A percentile compares a stretch with the other conserved stretches of the same genome.
phyloP scores from a whole-genome alignment of 306 rosid species.

The Purshia tridentata region DNA sequence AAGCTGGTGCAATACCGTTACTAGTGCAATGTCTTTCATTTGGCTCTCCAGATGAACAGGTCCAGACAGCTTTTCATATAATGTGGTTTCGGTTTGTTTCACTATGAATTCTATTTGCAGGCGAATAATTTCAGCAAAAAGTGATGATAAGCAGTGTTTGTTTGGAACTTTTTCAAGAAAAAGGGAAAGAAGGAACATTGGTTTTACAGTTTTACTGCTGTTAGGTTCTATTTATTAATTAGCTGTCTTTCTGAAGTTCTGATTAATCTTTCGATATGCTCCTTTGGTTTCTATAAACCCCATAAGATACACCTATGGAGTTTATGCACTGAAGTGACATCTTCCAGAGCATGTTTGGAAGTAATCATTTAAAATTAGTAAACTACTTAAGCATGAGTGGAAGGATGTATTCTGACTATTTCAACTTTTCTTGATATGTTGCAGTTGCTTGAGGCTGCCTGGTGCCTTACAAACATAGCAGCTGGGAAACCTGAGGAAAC shows the following conservation, averaged over 20 bases:
- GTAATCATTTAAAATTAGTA: neutral
- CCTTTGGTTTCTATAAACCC: constrained; percentile 15
- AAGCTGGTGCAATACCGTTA: constrained; percentile 75
- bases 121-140: neutral
- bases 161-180: neutral
- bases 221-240: neutral
- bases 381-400: neutral
- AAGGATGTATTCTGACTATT: constrained; percentile 21
- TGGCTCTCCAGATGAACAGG: constrained; percentile 98
- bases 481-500: constrained; percentile 97
- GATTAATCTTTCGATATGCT: constrained; percentile 3
- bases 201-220: constrained; percentile 6
- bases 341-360: constrained; percentile 6
- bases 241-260: neutral
- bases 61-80: constrained; percentile 25
- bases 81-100: constrained; percentile 5
- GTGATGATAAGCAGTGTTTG: neutral
- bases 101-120: neutral
- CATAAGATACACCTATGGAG: constrained; percentile 3
- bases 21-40: constrained; percentile 89
- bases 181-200: neutral
- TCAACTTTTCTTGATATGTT: constrained; percentile 35
- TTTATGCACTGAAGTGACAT: constrained; percentile 11
- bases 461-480: constrained; percentile 97
- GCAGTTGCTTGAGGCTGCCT: constrained; percentile 98